Conservation (phyloP, 176 grass and related monocot genomes). For the Elaeis guineensis region DNA sequence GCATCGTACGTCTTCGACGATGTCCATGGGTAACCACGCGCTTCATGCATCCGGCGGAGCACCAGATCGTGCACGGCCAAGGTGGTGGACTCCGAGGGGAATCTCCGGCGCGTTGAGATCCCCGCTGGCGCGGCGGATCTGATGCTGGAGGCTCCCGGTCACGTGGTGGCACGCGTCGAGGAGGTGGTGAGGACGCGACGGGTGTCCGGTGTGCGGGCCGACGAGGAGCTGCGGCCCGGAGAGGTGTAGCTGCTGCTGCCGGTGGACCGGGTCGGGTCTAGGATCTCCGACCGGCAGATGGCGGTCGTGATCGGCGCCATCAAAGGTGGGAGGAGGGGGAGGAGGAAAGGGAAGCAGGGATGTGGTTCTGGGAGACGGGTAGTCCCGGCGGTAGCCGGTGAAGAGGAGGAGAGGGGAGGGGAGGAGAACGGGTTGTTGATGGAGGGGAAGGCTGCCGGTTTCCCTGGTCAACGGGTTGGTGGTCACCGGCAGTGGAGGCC, state of each 20-base stretch:
- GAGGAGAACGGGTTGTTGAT: neutral
- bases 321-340: neutral
- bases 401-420: neutral
- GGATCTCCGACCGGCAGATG: conserved; percentile 25
- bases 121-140: conserved; percentile 24
- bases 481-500: conserved; percentile 38
- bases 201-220: conserved; percentile 25
- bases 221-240: conserved; percentile 32
- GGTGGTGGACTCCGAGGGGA: too few relatives aligned
- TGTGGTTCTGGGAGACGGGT: conserved; percentile 3
- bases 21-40: too few relatives aligned
- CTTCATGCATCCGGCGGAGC: too few relatives aligned
- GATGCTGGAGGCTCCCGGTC: conserved; percentile 48
- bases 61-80: too few relatives aligned
- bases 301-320: conserved; percentile 8
- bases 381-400: too few relatives aligned
- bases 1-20: too few relatives aligned
- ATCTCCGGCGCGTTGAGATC: conserved; percentile 4
- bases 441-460: neutral
- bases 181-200: conserved; percentile 18
- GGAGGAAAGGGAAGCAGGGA: conserved; percentile 6
- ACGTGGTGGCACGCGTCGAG: conserved; percentile 25
- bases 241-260: too few relatives aligned
- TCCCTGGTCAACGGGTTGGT: conserved; percentile 1
- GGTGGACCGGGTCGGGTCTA: conserved; percentile 14